phyloP scores from a whole-genome alignment of 2,329 filamentous ascomycete genomes.

The Aspergillus pseudonomiae region DNA sequence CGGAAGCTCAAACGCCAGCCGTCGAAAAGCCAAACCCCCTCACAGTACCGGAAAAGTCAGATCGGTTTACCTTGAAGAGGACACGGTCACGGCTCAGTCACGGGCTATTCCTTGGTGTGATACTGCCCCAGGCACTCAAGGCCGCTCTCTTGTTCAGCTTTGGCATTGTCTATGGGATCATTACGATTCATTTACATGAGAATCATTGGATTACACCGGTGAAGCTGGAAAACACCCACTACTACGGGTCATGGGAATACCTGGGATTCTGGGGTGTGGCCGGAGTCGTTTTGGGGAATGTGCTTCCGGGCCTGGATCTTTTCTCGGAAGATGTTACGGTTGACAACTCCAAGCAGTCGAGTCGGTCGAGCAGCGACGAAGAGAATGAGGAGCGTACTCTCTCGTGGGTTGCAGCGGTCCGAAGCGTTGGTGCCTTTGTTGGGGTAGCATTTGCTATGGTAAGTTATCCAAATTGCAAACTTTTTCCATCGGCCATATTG shows the following conservation, averaged over 20 bases:
- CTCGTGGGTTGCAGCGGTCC: conserved; percentile 71
- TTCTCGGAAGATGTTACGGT: conserved; percentile 66
- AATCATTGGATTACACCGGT: conserved; percentile 65
- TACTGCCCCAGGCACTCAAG: conserved; percentile 61
- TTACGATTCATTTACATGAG: conserved; percentile 79
- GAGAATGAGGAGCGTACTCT: conserved; percentile 33
- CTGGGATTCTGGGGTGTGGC: conserved; percentile 79
- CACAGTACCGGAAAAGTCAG: conserved; percentile 29
- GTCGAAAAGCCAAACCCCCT: conserved; percentile 48
- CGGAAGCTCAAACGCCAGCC: conserved; percentile 71
- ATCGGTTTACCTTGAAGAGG: conserved; percentile 33
- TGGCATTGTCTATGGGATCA: conserved; percentile 78
- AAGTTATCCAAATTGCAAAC: conserved; percentile 40
- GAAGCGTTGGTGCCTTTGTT: conserved; percentile 71
- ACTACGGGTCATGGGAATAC: conserved; percentile 64
- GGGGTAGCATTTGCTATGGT: conserved; percentile 82
- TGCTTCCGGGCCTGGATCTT: conserved; percentile 82
- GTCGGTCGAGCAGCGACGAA: conserved; percentile 34
- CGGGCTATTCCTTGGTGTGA: conserved; percentile 43
- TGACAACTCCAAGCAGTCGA: conserved; percentile 26
- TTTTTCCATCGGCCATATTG: not conserved
- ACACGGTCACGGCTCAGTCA: conserved; percentile 41
- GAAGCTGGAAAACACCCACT: conserved; percentile 59
- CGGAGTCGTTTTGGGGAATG: conserved; percentile 74
- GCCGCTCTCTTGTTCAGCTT: conserved; percentile 72